These are phyloP conservation scores for Coniella vitis DNA, from an alignment of 2,329 filamentous ascomycete species.

Conservation along the genomic window DNA sequence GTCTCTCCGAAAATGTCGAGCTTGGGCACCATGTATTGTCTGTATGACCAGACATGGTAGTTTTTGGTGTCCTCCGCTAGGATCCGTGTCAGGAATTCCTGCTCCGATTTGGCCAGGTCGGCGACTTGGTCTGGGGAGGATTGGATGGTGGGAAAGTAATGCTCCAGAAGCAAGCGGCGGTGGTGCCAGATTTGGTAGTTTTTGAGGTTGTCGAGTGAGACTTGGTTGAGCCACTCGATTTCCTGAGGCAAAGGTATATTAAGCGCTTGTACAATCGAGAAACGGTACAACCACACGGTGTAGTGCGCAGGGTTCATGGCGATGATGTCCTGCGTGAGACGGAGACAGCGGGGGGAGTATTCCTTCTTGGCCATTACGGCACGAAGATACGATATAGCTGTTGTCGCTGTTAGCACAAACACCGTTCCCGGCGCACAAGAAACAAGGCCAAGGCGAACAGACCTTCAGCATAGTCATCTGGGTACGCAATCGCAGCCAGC, in stretches of 20 bases:
- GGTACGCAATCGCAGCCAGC: conserved; percentile 88
- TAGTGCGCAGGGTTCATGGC: conserved; percentile 93
- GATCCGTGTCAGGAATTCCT: conserved; percentile 71
- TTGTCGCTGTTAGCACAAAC: conserved; percentile 1
- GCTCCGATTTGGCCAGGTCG: conserved; percentile 58
- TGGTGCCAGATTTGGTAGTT: conserved; percentile 98
- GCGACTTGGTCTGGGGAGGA: conserved; percentile 49
- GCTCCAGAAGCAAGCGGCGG: conserved; percentile 57
- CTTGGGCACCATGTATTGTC: conserved; percentile 62
- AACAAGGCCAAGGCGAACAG: conserved; percentile 5
- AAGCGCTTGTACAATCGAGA: conserved; percentile 66
- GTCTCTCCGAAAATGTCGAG: conserved; percentile 60
- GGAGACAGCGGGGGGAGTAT: conserved; percentile 68
- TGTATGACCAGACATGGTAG: conserved; percentile 97
- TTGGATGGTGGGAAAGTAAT: conserved; percentile 53
- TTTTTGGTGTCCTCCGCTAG: conserved; percentile 87
- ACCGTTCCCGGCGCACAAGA: conserved; percentile 11
- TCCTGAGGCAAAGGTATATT: conserved; percentile 62
- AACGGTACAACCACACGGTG: conserved; percentile 96
- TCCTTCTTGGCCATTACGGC: conserved; percentile 89
- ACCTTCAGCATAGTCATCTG: conserved; percentile 80
- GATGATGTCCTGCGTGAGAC: conserved; percentile 84
- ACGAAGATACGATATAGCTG: conserved; percentile 84
- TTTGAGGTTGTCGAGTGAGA: conserved; percentile 79
- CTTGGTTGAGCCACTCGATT: conserved; percentile 76